These are phyloP conservation scores for Epichloe uncinata DNA, from an alignment of 2,329 filamentous ascomycete genomes.

Conservation along the genomic window DNA sequence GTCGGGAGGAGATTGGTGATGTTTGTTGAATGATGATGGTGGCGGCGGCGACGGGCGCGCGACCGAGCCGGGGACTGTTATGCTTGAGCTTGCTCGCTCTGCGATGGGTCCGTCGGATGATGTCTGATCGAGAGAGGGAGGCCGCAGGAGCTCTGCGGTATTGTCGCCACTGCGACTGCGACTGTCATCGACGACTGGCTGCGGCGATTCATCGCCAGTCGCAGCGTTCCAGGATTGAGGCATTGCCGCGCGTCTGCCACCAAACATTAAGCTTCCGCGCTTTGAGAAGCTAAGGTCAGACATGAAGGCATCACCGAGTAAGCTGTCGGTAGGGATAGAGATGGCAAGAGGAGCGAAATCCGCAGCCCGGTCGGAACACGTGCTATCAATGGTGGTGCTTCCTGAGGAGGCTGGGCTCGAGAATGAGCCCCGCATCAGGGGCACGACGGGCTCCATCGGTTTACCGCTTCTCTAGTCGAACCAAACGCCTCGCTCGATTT, in stretches of 20 bases:
- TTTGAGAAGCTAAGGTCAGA: constrained; percentile 46
- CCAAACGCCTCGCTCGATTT: constrained; percentile 15
- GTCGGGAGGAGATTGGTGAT: constrained; percentile 24
- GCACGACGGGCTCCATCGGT: constrained; percentile 8
- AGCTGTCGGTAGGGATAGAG: constrained; percentile 39
- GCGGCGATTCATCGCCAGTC: neutral
- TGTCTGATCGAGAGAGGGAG: constrained; percentile 7
- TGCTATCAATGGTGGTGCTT: constrained; percentile 8
- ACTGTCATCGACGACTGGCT: neutral
- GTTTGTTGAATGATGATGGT: neutral
- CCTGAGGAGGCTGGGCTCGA: constrained; percentile 9
- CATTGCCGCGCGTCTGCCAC: constrained; percentile 25
- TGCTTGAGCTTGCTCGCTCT: neutral
- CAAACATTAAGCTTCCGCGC: constrained; percentile 50
- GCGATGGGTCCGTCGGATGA: neutral
- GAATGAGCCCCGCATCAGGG: constrained; percentile 14
- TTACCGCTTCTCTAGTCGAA: constrained; percentile 2
- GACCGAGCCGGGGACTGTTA: constrained; percentile 3
- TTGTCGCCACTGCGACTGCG: neutral
- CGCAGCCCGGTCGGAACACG: constrained; percentile 16
- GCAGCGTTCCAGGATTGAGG: neutral
- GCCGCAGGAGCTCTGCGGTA: neutral
- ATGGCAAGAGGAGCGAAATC: constrained; percentile 40
- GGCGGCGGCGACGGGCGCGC: neutral
- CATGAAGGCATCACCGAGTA: constrained; percentile 46